Conservation (phyloP, 176 grass and related monocot genomes). For the Cenchrus purpureus region DNA sequence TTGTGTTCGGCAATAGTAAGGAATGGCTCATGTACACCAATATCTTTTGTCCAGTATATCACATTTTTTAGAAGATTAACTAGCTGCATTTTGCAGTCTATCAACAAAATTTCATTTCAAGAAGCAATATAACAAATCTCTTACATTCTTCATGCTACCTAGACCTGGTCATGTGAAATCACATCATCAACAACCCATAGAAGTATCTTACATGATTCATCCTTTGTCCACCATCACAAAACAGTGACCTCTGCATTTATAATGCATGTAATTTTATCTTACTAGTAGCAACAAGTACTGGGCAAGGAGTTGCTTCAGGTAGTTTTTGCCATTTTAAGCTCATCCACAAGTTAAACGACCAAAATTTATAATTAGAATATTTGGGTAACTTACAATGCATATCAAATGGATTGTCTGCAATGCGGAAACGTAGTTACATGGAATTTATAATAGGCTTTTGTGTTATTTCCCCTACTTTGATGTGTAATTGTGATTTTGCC, state of each 20-base stretch:
- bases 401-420: neutral
- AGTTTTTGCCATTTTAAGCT: neutral
- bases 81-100: neutral
- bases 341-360: neutral
- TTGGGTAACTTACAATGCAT: neutral
- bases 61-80: conserved; percentile 20
- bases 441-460: neutral
- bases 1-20: conserved; percentile 24
- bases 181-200: conserved; percentile 21
- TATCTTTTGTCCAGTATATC: conserved; percentile 10
- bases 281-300: neutral
- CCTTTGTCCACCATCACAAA: neutral
- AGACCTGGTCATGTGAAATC: neutral
- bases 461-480: too few relatives aligned
- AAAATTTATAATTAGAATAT: neutral
- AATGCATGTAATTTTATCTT: neutral
- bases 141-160: neutral
- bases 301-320: neutral
- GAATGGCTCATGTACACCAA: conserved; percentile 14
- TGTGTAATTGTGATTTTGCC: too few relatives aligned
- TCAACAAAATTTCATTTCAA: conserved; percentile 20
- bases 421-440: neutral
- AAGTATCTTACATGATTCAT: conserved; percentile 10
- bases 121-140: conserved; percentile 27
- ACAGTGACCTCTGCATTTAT: neutral